These are phyloP conservation scores for Hamigera avellanea DNA, from an alignment of 495 filamentous ascomycete genomes.

Conservation along the genomic window DNA sequence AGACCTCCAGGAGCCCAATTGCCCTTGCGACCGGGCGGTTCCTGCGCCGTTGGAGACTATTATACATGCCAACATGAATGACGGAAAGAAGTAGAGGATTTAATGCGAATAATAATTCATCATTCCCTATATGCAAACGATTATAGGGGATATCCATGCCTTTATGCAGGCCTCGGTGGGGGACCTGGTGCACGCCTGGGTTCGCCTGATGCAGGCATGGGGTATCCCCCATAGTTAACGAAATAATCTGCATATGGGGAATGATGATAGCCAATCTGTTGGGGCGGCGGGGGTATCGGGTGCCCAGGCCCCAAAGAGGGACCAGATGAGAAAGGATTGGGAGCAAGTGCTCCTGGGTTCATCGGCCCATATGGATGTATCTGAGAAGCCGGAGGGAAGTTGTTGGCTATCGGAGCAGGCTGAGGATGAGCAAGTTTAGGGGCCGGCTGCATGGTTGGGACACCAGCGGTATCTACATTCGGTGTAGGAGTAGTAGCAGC, in stretches of 20 bases:
- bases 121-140: too few relatives aligned
- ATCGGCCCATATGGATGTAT: not conserved
- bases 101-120: too few relatives aligned
- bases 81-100: too few relatives aligned
- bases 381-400: not conserved
- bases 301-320: not conserved
- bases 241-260: slow-evolving; percentile 16
- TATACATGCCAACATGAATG: too few relatives aligned
- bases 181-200: too few relatives aligned
- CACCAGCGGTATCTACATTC: too few relatives aligned
- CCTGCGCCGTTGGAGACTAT: too few relatives aligned
- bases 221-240: slow-evolving; percentile 8
- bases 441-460: slow-evolving; percentile 5
- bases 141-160: too few relatives aligned
- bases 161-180: not conserved
- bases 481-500: not conserved
- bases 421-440: slow-evolving; percentile 7
- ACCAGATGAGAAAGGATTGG: not conserved
- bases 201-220: too few relatives aligned
- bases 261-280: slow-evolving; percentile 9
- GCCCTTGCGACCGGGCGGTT: too few relatives aligned
- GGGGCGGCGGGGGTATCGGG: not conserved
- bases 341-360: not conserved
- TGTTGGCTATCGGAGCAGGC: slow-evolving; percentile 5
- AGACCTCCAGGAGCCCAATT: too few relatives aligned